A percentile compares a stretch with the other conserved stretches of the same genome.
phyloP scores from a whole-genome alignment of 2,329 filamentous ascomycete species.

The Curvularia lunata region DNA sequence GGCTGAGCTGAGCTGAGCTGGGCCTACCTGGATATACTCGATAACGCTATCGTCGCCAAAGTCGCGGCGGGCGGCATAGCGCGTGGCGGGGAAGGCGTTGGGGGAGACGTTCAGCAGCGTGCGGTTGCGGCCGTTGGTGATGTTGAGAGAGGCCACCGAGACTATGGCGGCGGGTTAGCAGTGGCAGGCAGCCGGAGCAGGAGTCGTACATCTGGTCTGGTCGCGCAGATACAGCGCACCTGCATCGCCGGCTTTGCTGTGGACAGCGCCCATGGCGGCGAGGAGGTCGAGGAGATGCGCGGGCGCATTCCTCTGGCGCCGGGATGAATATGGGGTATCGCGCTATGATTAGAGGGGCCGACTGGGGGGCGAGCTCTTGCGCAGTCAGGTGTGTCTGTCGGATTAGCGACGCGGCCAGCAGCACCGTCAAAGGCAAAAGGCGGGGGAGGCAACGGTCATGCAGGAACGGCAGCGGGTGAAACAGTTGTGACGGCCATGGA shows the following conservation, averaged over 20 bases:
- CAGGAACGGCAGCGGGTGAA: slow-evolving; percentile 14
- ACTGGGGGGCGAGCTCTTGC: background rate
- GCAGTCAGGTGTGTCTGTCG: background rate
- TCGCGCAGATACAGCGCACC: slow-evolving; percentile 83
- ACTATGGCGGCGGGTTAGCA: slow-evolving; percentile 62
- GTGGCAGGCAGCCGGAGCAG: background rate
- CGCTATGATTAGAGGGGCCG: slow-evolving; percentile 30
- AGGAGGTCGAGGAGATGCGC: slow-evolving; percentile 32
- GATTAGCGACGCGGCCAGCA: background rate
- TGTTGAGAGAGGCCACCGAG: slow-evolving; percentile 80
- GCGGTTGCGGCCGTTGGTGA: slow-evolving; percentile 80
- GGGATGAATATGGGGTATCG: slow-evolving; percentile 42
- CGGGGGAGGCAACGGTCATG: background rate
- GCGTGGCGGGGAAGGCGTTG: slow-evolving; percentile 85
- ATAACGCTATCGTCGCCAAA: slow-evolving; percentile 75
- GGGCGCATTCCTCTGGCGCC: slow-evolving; percentile 35
- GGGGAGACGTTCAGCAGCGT: slow-evolving; percentile 78
- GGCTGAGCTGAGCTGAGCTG: slow-evolving; percentile 55
- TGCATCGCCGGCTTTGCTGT: slow-evolving; percentile 82
- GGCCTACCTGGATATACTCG: slow-evolving; percentile 79
- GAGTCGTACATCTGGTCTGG: slow-evolving; percentile 81
- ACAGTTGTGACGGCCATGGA: slow-evolving; percentile 9
- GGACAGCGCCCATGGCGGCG: slow-evolving; percentile 82
- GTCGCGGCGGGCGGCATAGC: slow-evolving; percentile 75
- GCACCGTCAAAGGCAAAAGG: background rate